These are phyloP conservation scores for Schizosaccharomyces lindneri DNA, from an alignment of 805 yeast genomes.

Conservation along the genomic window DNA sequence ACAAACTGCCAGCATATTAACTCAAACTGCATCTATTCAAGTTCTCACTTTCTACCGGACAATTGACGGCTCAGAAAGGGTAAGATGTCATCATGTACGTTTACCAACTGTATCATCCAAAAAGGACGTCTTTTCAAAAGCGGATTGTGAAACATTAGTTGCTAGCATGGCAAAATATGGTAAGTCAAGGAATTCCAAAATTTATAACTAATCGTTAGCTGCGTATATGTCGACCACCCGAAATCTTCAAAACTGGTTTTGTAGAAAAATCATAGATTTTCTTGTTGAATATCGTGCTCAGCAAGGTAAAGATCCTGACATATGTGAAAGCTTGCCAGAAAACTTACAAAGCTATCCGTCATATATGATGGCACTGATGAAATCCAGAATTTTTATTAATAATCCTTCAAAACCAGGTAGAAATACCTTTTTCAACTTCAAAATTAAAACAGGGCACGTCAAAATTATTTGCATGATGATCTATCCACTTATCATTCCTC, in stretches of 20 bases:
- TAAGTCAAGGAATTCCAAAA: neutral
- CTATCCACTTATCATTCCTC: neutral
- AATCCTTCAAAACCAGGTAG: neutral
- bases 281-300: too few species aligned
- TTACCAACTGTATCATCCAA: neutral
- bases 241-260: too few species aligned
- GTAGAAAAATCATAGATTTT: too few species aligned
- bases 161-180: neutral
- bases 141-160: neutral
- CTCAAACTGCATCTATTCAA: neutral
- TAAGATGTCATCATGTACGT: neutral
- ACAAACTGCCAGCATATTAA: neutral
- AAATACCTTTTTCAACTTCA: neutral
- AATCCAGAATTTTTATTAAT: neutral
- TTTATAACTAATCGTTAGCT: too few species aligned
- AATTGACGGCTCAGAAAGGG: neutral
- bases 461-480: neutral
- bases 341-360: neutral
- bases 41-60: neutral
- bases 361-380: neutral
- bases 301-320: neutral
- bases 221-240: too few species aligned
- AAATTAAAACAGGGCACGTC: neutral
- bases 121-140: neutral
- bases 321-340: neutral